Evolutionary conservation across 805 yeast genomes (phyloP).

Genomic region (Huiozyma naganishii): DNA sequence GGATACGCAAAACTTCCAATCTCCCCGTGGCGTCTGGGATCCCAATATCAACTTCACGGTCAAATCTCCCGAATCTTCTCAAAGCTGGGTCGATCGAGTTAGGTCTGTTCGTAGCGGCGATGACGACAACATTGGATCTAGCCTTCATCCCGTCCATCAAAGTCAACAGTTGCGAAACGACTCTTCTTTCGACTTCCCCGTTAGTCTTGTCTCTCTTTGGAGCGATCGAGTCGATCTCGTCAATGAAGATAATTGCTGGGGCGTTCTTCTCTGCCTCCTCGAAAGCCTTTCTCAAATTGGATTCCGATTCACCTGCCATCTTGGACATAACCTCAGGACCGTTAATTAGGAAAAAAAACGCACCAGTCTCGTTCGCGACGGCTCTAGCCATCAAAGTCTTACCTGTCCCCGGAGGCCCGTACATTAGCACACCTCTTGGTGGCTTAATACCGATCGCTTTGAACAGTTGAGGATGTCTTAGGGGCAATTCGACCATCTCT

Average conservation of each 20-base stretch:
- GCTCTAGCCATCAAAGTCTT: conserved; percentile 98
- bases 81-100: conserved; percentile 70
- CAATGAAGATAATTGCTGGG: conserved; percentile 94
- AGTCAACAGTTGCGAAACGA: conserved; percentile 92
- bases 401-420: conserved; percentile 99
- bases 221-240: conserved; percentile 97
- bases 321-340: conserved; percentile 99
- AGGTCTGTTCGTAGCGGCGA: conserved; percentile 89
- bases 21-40: conserved; percentile 99
- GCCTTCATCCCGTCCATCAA: conserved; percentile 99
- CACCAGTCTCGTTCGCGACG: conserved; percentile 99
- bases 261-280: conserved; percentile 99
- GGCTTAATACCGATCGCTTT: conserved; percentile 98
- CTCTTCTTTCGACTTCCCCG: conserved; percentile 99
- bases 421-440: conserved; percentile 95
- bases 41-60: conserved; percentile 82
- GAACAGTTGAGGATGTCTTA: conserved; percentile 96
- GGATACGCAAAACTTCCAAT: conserved; percentile 91
- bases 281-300: conserved; percentile 92
- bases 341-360: conserved; percentile 92
- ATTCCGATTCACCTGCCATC: conserved; percentile 99
- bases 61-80: conserved; percentile 82
- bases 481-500: conserved; percentile 94
- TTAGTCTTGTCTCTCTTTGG: conserved; percentile 99
- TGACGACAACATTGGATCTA: conserved; percentile 94